A percentile compares a stretch with the other conserved stretches of the same genome.
phyloP scores from a whole-genome alignment of 257 asterid species.

The Capsicum pubescens region DNA sequence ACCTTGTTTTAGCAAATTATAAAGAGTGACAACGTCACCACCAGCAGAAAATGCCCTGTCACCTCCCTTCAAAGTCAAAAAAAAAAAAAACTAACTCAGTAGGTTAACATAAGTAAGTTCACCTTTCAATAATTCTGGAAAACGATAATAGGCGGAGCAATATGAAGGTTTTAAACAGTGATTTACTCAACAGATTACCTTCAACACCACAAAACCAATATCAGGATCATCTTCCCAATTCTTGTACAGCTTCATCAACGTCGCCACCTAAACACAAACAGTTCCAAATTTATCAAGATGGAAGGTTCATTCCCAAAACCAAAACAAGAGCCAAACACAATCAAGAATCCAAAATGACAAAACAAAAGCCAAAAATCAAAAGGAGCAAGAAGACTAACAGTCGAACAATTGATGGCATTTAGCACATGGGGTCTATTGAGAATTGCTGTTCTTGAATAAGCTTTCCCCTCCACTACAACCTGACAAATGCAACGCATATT shows the following conservation, averaged over 20 bases:
- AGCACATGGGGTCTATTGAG: constrained; percentile 82
- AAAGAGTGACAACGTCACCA: constrained; percentile 83
- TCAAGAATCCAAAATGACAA: neutral
- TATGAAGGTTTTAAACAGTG: neutral
- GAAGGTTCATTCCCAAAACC: constrained; percentile 3
- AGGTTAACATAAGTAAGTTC: neutral
- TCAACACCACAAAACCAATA: constrained; percentile 68
- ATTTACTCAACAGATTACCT: constrained; percentile 52
- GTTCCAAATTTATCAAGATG: neutral
- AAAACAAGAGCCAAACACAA: neutral
- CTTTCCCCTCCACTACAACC: constrained; percentile 86
- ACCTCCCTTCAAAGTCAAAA: constrained; percentile 65
- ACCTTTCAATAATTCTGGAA: neutral
- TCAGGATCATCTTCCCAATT: constrained; percentile 87
- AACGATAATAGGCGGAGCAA: neutral
- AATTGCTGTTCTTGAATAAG: constrained; percentile 80
- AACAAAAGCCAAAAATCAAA: neutral
- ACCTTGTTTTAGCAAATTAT: constrained; percentile 67
- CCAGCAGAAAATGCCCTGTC: constrained; percentile 95
- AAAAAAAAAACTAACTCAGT: constrained; percentile 29
- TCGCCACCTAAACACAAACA: constrained; percentile 47
- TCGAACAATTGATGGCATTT: constrained; percentile 75
- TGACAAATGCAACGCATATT: constrained; percentile 36
- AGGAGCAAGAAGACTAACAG: constrained; percentile 46
- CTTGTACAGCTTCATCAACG: constrained; percentile 75